Evolutionary conservation across 2,329 filamentous ascomycete genomes (phyloP).

Genomic region (Thelonectria rubi): DNA sequence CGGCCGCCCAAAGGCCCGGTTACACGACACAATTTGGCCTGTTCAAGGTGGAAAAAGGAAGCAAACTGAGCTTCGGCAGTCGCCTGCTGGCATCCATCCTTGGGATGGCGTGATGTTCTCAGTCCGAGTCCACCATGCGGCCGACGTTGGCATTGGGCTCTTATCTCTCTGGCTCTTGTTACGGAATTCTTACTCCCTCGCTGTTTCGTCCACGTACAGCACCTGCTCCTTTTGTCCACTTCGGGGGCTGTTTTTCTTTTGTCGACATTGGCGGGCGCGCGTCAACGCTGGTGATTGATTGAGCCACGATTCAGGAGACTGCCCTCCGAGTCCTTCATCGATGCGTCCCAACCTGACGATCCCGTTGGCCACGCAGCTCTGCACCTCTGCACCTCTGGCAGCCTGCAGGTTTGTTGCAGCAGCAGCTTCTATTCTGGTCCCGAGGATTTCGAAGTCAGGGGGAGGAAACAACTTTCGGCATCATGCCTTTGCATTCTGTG

Average conservation of each 20-base stretch:
- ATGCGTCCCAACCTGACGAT: conserved; percentile 13
- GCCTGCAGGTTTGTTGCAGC: conserved; percentile 12
- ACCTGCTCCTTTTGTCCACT: conserved; percentile 22
- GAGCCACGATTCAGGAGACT: conserved; percentile 10
- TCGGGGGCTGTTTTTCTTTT: conserved; percentile 15
- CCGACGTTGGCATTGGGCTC: conserved; percentile 18
- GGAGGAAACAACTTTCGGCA: conserved; percentile 7
- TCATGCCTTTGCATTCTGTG: conserved; percentile 1
- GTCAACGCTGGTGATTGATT: conserved; percentile 5
- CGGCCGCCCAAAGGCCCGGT: conserved; percentile 4
- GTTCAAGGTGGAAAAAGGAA: conserved; percentile 12
- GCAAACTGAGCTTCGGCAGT: conserved; percentile 18
- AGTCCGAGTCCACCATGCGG: conserved; percentile 10
- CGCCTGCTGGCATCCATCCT: conserved; percentile 16
- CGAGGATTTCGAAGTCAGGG: not conserved
- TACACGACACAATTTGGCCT: conserved; percentile 6
- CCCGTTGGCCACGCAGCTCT: conserved; percentile 5
- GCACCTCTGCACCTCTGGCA: conserved; percentile 7
- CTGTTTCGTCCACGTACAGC: conserved; percentile 18
- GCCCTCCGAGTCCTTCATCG: conserved; percentile 9
- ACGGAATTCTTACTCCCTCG: conserved; percentile 13
- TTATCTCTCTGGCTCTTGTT: conserved; percentile 12
- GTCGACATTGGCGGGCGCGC: conserved; percentile 10
- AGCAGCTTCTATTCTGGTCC: not conserved
- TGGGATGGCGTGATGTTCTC: conserved; percentile 22